Percentiles rank a stretch among this genome's conserved stretches.
phyloP scores from a whole-genome alignment of 306 rosid species.

The Lotus japonicus region DNA sequence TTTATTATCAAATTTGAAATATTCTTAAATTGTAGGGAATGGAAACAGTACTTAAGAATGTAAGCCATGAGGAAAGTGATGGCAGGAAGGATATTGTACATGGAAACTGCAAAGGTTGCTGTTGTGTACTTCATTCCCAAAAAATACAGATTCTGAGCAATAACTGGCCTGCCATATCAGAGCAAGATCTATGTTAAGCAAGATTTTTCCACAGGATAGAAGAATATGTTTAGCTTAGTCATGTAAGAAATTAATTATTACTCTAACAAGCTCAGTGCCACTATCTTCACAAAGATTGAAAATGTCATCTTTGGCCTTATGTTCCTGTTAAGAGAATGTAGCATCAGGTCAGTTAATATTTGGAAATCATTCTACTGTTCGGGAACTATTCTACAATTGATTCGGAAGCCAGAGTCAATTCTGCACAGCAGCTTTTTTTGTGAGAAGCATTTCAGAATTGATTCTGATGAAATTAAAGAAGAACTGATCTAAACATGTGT shows the following conservation, averaged over 20 bases:
- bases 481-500: too few relatives aligned
- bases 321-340: constrained; percentile 50
- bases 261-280: constrained; percentile 65
- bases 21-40: too few relatives aligned
- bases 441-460: too few relatives aligned
- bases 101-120: constrained; percentile 76
- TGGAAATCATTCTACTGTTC: too few relatives aligned
- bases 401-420: too few relatives aligned
- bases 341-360: not conserved
- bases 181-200: too few relatives aligned
- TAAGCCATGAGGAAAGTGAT: constrained; percentile 73
- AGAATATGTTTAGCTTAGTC: not conserved
- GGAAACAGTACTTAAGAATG: constrained; percentile 46
- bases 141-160: constrained; percentile 71
- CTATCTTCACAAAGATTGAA: constrained; percentile 55
- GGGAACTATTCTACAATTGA: too few relatives aligned
- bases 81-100: constrained; percentile 77
- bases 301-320: constrained; percentile 75
- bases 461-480: too few relatives aligned
- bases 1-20: too few relatives aligned
- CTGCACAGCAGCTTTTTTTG: too few relatives aligned
- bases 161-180: constrained; percentile 58
- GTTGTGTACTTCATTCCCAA: constrained; percentile 86
- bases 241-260: constrained; percentile 19
- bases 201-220: not conserved